Evolutionary conservation across 768 basidiomycete species (phyloP), one percentile per base, ranked within the genome.

Genomic region (Tricholoma terreum): DNA sequence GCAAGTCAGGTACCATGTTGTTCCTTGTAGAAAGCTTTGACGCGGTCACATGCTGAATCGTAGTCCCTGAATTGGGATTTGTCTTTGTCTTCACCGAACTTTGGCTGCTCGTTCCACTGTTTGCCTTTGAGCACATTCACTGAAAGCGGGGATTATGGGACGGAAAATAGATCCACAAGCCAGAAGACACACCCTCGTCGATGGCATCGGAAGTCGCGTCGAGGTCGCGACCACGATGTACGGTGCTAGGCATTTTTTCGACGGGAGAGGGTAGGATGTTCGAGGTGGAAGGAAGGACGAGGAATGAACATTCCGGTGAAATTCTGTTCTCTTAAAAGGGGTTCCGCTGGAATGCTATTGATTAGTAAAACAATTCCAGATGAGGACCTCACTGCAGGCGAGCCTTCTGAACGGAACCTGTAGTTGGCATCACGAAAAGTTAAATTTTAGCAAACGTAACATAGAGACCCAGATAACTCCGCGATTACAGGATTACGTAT

Each of bases 1-100:
- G 33, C 3, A 5, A 17, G 59, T 12, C 55, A 61, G 71, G 1
- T 22, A 89, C 89, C 86, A 57, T 91, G 89, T 63, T 91, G 89
- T 65, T 89, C 87, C 61, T 82, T 84, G 71, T 91, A 91, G 65
- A 90, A 90, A 3, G 75, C 72, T 72, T 86, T 89, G 70, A 91
- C 89, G 53, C 87, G 85, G 54, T 89, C 86, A 64, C 89, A 90
- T 7, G 89, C 89, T 19, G 72, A 77, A 42, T 89, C 85, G 64
- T 90, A 92, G 70, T 89, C 79, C 24, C 89, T 81, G 72, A 90
- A 92, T 52, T 73, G 65, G 10, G 77, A 58, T 70, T 90, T 90
- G 75, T 91, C 85, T 63, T 85, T 87, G 0, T 72, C 68, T 17
- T 77, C 73, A 67, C 85, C 85, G 63, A 89, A 84, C 52, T 77